Percentiles rank a stretch among this genome's conserved stretches.
Conservation (phyloP, 345 rosid species). For the Erucastrum elatum region DNA sequence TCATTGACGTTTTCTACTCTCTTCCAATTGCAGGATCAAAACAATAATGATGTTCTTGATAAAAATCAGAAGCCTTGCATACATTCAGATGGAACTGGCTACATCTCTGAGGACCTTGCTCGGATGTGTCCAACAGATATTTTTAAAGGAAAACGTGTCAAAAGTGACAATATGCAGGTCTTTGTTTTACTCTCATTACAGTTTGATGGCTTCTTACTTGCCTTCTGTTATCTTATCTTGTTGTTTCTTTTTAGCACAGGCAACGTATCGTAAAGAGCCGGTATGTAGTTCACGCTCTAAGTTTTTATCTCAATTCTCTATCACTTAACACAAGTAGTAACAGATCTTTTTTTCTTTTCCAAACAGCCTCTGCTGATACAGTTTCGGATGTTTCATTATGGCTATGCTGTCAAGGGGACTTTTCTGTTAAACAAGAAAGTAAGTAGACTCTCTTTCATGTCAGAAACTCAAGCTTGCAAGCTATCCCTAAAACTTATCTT, state of each 20-base stretch:
- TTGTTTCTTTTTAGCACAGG: neutral
- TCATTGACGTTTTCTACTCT: neutral
- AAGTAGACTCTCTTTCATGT: slow-evolving; percentile 12
- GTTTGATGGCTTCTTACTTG: neutral
- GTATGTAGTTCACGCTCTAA: slow-evolving; percentile 35
- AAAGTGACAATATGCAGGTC: slow-evolving; percentile 2
- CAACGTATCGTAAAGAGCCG: slow-evolving; percentile 32
- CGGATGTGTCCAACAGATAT: slow-evolving; percentile 52
- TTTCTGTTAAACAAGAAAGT: slow-evolving; percentile 73
- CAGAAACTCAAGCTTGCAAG: neutral
- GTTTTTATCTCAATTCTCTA: neutral
- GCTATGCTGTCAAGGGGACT: slow-evolving; percentile 78
- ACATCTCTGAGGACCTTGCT: slow-evolving; percentile 43
- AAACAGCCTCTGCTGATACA: slow-evolving; percentile 79
- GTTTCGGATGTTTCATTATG: slow-evolving; percentile 68
- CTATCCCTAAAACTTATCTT: neutral
- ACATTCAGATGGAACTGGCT: slow-evolving; percentile 87
- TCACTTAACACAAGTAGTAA: slow-evolving; percentile 9
- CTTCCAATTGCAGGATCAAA: slow-evolving; percentile 49
- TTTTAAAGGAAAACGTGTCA: slow-evolving; percentile 36
- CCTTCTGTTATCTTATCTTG: neutral
- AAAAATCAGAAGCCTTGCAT: slow-evolving; percentile 47
- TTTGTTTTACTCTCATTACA: neutral
- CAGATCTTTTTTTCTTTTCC: neutral
- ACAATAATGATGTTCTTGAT: slow-evolving; percentile 40